Evolutionary conservation across 495 filamentous ascomycete species (phyloP).

Genomic region (Elaphomyces granulatus): DNA sequence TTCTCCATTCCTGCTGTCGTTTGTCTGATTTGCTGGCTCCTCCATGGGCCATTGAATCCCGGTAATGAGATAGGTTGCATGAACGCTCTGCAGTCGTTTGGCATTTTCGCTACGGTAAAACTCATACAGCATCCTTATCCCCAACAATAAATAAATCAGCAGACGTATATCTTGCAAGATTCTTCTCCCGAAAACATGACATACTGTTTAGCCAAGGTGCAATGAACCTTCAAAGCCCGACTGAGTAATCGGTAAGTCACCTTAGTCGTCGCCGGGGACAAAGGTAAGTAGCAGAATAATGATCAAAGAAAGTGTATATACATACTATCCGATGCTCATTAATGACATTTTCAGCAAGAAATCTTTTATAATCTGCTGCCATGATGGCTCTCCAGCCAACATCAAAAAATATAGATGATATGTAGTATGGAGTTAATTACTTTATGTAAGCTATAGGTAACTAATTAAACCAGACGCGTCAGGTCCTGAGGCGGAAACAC

Average conservation of each 20-base stretch:
- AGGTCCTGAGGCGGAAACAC: no score
- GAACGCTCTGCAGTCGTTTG: conserved; percentile 55
- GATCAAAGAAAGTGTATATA: conserved; percentile 3
- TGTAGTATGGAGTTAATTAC: no score
- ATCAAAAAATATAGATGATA: not conserved
- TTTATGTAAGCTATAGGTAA: no score
- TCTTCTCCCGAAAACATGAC: conserved; percentile 10
- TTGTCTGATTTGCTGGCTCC: conserved; percentile 13
- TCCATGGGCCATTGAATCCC: conserved; percentile 37
- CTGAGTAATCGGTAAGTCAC: conserved; percentile 75
- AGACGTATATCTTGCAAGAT: not conserved
- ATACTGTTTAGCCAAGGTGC: conserved; percentile 72
- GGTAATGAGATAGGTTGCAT: conserved; percentile 78
- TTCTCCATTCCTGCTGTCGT: conserved; percentile 34
- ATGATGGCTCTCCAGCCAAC: conserved; percentile 15
- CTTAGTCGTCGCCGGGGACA: conserved; percentile 25
- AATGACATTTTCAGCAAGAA: conserved; percentile 60
- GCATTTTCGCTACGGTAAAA: conserved; percentile 69
- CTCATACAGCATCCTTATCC: conserved; percentile 70
- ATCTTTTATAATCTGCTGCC: conserved; percentile 49
- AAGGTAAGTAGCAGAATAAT: conserved; percentile 2
- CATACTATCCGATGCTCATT: conserved; percentile 62
- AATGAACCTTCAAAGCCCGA: conserved; percentile 64
- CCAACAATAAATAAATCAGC: not conserved
- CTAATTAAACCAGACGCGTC: no score